These are phyloP conservation scores for Mycena capillaripes DNA, from an alignment of 768 basidiomycete species.

Conservation along the genomic window DNA sequence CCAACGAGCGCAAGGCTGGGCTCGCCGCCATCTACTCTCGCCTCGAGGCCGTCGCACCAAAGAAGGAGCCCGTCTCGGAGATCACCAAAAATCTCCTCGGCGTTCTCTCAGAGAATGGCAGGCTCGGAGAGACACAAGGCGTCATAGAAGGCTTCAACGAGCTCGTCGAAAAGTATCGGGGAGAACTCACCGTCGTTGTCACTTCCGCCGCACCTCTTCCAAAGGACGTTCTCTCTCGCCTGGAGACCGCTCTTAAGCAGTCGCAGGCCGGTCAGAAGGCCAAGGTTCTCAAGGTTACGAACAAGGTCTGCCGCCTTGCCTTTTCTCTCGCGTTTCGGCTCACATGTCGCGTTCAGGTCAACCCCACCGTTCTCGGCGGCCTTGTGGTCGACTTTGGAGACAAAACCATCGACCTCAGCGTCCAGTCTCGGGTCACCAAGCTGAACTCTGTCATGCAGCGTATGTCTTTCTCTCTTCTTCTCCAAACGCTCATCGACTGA, in stretches of 20 bases:
- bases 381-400: conserved; percentile 97
- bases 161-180: conserved; percentile 89
- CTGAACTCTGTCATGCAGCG: conserved; percentile 91
- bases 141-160: conserved; percentile 94
- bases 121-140: conserved; percentile 85
- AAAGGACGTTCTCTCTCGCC: conserved; percentile 78
- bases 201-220: conserved; percentile 89
- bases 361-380: conserved; percentile 92
- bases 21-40: conserved; percentile 78
- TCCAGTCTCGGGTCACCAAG: conserved; percentile 93
- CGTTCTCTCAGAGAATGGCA: conserved; percentile 94
- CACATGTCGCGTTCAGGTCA: conserved; percentile 69
- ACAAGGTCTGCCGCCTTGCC: conserved; percentile 75
- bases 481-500: conserved; percentile 10
- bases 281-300: conserved; percentile 89
- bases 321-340: conserved; percentile 19
- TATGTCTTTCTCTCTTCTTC: conserved; percentile 53
- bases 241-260: conserved; percentile 90
- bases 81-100: conserved; percentile 93
- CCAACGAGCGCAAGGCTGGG: conserved; percentile 78
- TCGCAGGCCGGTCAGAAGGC: conserved; percentile 89
- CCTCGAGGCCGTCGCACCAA: conserved; percentile 70
- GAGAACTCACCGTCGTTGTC: conserved; percentile 93
- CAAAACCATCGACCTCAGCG: conserved; percentile 97
- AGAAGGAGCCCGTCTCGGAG: conserved; percentile 85